Evolutionary conservation across 306 rosid species (phyloP).

Genomic region (Cucumis cinereus): DNA sequence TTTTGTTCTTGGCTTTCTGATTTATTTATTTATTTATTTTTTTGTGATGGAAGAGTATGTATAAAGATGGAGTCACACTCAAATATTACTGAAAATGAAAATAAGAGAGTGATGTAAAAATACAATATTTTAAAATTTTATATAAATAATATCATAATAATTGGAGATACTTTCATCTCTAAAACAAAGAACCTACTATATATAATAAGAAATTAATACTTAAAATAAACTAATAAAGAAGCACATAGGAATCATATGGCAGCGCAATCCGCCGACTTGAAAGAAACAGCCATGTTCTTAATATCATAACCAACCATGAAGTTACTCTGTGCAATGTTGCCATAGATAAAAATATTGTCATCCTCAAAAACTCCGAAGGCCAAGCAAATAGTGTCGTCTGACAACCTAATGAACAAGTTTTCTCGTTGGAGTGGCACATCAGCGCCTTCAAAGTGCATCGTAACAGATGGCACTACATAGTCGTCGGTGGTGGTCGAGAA

Average conservation of each 20-base stretch:
- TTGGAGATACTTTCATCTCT: no score
- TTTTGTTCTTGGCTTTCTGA: no score
- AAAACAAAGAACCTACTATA: background rate
- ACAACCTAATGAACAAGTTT: constrained; percentile 19
- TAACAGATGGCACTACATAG: background rate
- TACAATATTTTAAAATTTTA: no score
- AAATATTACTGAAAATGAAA: no score
- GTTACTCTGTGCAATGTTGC: constrained; percentile 36
- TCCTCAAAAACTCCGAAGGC: background rate
- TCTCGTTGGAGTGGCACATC: background rate
- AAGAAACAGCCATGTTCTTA: constrained; percentile 13
- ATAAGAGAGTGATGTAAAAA: no score
- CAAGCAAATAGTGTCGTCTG: constrained; percentile 18
- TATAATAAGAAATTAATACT: no score
- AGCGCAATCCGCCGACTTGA: constrained; percentile 28
- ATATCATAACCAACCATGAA: constrained; percentile 48
- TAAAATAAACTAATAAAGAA: background rate
- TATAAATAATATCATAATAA: background rate
- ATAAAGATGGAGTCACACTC: no score
- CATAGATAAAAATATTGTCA: constrained; percentile 14
- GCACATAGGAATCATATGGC: background rate
- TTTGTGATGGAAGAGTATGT: no score
- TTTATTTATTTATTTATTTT: no score
- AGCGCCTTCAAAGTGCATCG: constrained; percentile 7
- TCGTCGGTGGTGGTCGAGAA: background rate